Base-by-base conservation (phyloP, 75 land plant species). In the Adiantum capillusveneris region DNA sequence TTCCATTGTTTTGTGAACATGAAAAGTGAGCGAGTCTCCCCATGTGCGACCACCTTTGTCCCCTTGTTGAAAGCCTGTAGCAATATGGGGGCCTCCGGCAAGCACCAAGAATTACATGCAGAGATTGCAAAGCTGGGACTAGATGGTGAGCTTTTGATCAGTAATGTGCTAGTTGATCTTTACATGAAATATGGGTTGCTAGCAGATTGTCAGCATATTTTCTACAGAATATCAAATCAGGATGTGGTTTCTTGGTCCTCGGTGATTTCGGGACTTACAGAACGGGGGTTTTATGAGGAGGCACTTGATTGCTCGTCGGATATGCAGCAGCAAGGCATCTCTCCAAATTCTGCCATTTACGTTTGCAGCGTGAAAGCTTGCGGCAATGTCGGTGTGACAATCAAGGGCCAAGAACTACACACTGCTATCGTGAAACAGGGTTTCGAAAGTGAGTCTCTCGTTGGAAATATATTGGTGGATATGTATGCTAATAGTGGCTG, bases 211-310 rank as follows among this genome's bases (percentile, higher is more conserved):
- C 20, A 63, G 50, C 34, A 63, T 29, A 31, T 79, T 62, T 79
- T 79, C 62, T 76, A 78, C 37, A 37, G 28, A 61, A 64, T 74
- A 68, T 53, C 64, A 18, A 54, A 49, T 19, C 81, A 74, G 26
- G 77, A 88, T 58, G 70, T 71, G 54, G 69, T 75, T 19, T 69
- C 82, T 25, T 87, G 82, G 80, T 77, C 81, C 18, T 83, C 84
- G 12, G 25, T 81, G 0, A 69, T 84, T 49, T 60, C 75, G 22
- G 87, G 87, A 14, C 54, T 61, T 44, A 75, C 74, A 31, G 71
- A 67, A 24, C 77, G 68, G 43, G 62, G 72, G 14, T 34, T 34
- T 0, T 25, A 57, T 34, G 36, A 56, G 1, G 67, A 77, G 50
- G 87, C 80, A 37, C 75, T 80, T 45, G 42, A n/a, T 16, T 46